Percentiles rank a stretch among this genome's conserved stretches.
Evolutionary conservation across 148 eudicot genomes (phyloP).

Genomic region (Salicornia ramosissima): DNA sequence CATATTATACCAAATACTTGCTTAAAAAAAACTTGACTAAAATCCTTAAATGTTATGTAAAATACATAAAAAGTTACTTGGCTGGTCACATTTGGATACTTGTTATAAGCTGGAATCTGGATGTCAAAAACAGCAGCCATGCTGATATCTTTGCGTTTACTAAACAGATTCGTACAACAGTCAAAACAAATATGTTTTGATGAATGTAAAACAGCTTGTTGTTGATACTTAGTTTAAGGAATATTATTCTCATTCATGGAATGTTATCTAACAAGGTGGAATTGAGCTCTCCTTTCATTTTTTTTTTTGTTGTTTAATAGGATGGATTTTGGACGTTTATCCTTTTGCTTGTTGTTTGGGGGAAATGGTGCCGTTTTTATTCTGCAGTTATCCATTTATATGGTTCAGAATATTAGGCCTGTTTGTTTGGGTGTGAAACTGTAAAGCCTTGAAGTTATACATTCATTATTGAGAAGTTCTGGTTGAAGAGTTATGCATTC

Average conservation of each 20-base stretch:
- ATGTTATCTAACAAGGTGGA: neutral
- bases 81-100: too few relatives aligned
- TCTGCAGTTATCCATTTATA: neutral
- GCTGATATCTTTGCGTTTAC: neutral
- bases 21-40: too few relatives aligned
- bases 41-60: too few relatives aligned
- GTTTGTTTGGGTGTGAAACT: neutral
- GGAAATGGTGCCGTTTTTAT: neutral
- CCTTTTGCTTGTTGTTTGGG: too few relatives aligned
- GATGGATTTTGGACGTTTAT: neutral
- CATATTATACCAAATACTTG: too few relatives aligned
- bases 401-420: neutral
- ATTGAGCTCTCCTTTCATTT: neutral
- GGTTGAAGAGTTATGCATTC: neutral
- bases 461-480: neutral
- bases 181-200: neutral
- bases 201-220: neutral
- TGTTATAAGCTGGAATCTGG: too few relatives aligned
- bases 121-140: too few relatives aligned
- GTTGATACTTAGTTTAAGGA: neutral
- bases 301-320: neutral
- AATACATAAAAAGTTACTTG: too few relatives aligned
- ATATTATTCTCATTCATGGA: neutral
- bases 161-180: neutral
- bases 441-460: neutral